phyloP scores from a whole-genome alignment of 2,329 filamentous ascomycete species.

The Ramularia collo-cygni region DNA sequence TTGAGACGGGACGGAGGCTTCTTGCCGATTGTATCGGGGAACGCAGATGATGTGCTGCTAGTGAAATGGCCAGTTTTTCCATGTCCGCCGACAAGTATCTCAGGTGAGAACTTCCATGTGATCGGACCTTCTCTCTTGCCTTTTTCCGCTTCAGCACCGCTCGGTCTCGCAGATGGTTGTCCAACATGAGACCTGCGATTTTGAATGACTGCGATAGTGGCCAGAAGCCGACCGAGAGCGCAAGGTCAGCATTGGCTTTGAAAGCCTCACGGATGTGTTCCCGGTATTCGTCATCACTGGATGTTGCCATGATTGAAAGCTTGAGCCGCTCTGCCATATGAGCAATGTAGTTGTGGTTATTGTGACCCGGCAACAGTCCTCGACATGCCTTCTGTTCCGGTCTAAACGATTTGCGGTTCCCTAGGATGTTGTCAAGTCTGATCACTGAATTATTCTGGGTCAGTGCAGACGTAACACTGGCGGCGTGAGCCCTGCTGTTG shows the following conservation, averaged over 20 bases:
- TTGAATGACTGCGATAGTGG: constrained; percentile 54
- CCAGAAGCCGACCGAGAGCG: constrained; percentile 31
- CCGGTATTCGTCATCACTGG: constrained; percentile 9
- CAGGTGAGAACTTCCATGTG: constrained; percentile 1
- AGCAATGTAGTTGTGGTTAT: constrained; percentile 12
- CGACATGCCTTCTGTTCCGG: constrained; percentile 24
- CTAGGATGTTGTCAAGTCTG: constrained; percentile 23
- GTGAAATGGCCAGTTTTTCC: constrained; percentile 11
- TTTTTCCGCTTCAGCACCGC: constrained; percentile 8
- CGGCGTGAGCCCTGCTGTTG: constrained; percentile 10
- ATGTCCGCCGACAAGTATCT: constrained; percentile 9
- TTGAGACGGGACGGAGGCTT: constrained; percentile 17
- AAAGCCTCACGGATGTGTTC: constrained; percentile 15
- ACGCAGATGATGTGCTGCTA: constrained; percentile 15
- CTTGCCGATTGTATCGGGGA: constrained; percentile 15
- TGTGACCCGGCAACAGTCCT: constrained; percentile 19
- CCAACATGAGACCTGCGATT: constrained; percentile 46
- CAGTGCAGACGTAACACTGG: constrained; percentile 8
- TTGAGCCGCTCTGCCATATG: constrained; percentile 13
- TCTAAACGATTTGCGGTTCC: constrained; percentile 22
- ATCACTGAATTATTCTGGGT: constrained; percentile 19
- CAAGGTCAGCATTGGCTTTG: constrained; percentile 10
- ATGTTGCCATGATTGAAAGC: constrained; percentile 4
- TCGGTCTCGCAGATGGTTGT: constrained; percentile 41
- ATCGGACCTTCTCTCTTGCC: constrained; percentile 5